Conservation (phyloP, 73 alveolate species). For the Durusdinium trenchii region DNA sequence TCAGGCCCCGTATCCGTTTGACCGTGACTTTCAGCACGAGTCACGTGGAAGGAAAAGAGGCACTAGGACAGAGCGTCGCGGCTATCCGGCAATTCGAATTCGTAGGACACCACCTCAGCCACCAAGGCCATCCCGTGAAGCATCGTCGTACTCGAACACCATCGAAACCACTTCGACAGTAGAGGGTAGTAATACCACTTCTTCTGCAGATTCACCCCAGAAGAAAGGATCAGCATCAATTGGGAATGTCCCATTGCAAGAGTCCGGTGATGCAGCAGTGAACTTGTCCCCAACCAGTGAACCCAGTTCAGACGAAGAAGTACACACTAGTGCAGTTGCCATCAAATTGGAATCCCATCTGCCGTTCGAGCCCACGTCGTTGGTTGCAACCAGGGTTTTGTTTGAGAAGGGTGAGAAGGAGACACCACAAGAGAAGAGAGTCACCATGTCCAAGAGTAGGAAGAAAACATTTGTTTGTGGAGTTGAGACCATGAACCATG, state of each 20-base stretch:
- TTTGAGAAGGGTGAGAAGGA: not conserved
- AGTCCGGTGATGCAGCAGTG: not conserved
- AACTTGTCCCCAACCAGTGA: not conserved
- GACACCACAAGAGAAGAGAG: not conserved
- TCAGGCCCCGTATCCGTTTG: not conserved
- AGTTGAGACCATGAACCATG: not conserved
- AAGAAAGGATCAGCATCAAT: no score
- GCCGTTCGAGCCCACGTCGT: no score
- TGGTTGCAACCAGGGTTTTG: not conserved
- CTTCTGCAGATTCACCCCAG: no score
- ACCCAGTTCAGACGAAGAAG: not conserved
- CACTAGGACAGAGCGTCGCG: not conserved
- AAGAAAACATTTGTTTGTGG: not conserved
- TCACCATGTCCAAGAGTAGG: not conserved
- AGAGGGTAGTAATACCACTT: no score
- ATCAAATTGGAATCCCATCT: no score
- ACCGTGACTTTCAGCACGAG: not conserved
- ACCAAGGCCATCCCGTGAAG: not conserved
- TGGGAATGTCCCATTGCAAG: no score
- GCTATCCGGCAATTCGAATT: not conserved
- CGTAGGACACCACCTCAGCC: not conserved
- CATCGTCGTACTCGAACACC: no score
- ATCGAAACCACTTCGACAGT: no score
- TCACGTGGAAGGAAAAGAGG: not conserved
- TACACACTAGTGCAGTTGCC: not conserved